These are phyloP conservation scores for Tetracentron sinense DNA, from an alignment of 164 flowering plant species.

Conservation along the genomic window DNA sequence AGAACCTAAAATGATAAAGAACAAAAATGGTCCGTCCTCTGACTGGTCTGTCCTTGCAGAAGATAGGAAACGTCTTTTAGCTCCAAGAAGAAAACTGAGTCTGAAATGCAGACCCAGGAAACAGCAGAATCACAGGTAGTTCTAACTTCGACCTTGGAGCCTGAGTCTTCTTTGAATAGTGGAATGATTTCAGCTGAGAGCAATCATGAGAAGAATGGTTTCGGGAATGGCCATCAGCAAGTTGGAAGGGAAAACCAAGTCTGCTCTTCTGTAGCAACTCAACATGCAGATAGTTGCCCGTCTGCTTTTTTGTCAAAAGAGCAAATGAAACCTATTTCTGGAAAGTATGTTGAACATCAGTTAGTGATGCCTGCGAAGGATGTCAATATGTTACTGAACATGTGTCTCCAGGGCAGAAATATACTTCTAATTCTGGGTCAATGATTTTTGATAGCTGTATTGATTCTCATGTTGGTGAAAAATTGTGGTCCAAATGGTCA, in stretches of 20 bases:
- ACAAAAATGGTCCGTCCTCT: conserved; percentile 26
- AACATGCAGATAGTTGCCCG: too few relatives aligned
- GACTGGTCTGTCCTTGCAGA: conserved; percentile 32
- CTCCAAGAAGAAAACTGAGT: conserved; percentile 34
- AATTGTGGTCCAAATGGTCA: conserved; percentile 19
- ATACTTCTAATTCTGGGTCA: conserved; percentile 5
- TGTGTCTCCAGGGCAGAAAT: too few relatives aligned
- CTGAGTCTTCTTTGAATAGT: conserved; percentile 23
- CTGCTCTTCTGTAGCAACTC: conserved; percentile 26
- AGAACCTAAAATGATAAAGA: conserved; percentile 32
- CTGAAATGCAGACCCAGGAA: conserved; percentile 42
- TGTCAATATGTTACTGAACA: too few relatives aligned
- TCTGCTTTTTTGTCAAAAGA: too few relatives aligned
- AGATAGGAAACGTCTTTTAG: conserved; percentile 34
- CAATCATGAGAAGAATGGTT: conserved; percentile 30
- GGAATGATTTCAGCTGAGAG: conserved; percentile 26
- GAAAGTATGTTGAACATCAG: too few relatives aligned
- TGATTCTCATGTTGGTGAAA: conserved; percentile 10
- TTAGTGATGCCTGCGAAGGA: too few relatives aligned
- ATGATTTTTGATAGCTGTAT: conserved; percentile 6
- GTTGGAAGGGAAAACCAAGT: conserved; percentile 29
- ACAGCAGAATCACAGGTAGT: conserved; percentile 32
- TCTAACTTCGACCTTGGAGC: conserved; percentile 16
- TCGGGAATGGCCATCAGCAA: conserved; percentile 26
- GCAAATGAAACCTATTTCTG: too few relatives aligned